Percentiles rank a stretch among this genome's conserved stretches.
These are phyloP conservation scores for Cyathus striatus DNA, from an alignment of 768 basidiomycete genomes.

Conservation along the genomic window DNA sequence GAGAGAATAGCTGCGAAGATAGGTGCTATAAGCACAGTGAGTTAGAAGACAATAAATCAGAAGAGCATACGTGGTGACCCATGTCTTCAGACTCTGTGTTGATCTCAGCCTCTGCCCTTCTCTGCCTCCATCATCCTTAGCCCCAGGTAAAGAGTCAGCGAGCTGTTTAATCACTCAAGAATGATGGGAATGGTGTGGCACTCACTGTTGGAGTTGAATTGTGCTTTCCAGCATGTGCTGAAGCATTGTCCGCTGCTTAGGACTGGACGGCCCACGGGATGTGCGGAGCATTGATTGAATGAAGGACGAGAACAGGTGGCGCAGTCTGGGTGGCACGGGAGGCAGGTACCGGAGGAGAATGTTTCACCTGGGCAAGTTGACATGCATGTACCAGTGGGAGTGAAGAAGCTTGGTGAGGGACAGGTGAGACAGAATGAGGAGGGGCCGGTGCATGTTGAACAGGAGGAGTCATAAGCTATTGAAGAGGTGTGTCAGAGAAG, in stretches of 20 bases:
- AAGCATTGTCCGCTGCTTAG: constrained; percentile 71
- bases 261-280: constrained; percentile 64
- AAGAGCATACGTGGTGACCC: no score
- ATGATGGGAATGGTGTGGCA: no score
- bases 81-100: no score
- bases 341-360: constrained; percentile 63
- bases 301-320: constrained; percentile 65
- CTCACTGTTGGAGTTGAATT: no score
- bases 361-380: constrained; percentile 65
- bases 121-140: no score
- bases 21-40: no score
- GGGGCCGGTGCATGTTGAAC: constrained; percentile 62
- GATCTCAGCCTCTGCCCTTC: no score
- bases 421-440: constrained; percentile 74
- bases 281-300: constrained; percentile 75
- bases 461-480: constrained; percentile 67
- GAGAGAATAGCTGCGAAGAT: no score
- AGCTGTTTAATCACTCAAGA: no score
- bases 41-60: no score
- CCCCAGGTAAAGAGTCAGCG: no score
- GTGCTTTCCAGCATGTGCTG: constrained; percentile 61
- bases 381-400: constrained; percentile 68
- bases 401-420: constrained; percentile 55
- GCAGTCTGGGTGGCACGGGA: constrained; percentile 80
- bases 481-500: neutral